phyloP scores from a whole-genome alignment of 202 grass and related monocot genomes.

The Schoenoplectus triqueter region DNA sequence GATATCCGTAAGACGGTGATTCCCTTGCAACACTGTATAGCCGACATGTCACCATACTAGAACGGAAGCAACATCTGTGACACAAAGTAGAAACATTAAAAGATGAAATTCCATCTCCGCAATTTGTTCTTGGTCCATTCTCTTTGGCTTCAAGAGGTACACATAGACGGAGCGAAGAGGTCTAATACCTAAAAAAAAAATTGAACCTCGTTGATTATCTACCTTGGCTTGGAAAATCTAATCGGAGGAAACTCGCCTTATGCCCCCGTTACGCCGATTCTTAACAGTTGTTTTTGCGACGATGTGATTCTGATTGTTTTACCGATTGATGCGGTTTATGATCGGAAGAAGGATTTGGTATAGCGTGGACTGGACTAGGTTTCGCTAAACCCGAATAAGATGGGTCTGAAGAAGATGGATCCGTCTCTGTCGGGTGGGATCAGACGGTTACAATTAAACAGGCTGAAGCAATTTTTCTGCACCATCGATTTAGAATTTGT shows the following conservation, averaged over 20 bases:
- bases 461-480: no score
- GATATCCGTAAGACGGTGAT: constrained; percentile 37
- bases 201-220: neutral
- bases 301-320: no score
- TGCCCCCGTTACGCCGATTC: neutral
- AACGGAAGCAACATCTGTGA: constrained; percentile 41
- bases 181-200: neutral
- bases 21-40: constrained; percentile 47
- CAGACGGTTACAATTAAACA: no score
- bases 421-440: no score
- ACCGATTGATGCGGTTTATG: no score
- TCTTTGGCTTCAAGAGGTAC: neutral
- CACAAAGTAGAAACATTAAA: constrained; percentile 18
- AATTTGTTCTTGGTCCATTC: neutral
- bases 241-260: neutral
- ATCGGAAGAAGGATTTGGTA: no score
- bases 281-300: no score
- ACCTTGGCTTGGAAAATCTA: neutral
- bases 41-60: constrained; percentile 45
- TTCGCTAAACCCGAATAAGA: no score
- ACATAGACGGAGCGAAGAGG: no score
- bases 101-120: neutral
- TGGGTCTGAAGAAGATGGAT: no score
- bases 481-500: no score
- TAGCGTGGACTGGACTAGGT: no score